These are phyloP conservation scores for Cryphonectria radicalis DNA, from an alignment of 2,329 filamentous ascomycete genomes.

Conservation along the genomic window DNA sequence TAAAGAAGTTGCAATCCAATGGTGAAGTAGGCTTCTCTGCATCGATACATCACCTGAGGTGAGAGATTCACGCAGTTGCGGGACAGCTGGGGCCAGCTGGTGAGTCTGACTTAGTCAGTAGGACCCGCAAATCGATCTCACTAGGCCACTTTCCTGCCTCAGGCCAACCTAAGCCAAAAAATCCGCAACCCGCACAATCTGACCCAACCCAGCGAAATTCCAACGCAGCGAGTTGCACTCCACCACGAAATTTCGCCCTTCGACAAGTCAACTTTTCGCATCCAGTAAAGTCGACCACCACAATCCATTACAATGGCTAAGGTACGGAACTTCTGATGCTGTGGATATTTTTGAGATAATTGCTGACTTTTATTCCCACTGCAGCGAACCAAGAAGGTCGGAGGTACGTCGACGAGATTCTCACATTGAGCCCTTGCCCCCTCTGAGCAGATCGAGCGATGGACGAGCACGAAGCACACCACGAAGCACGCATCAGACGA, in stretches of 20 bases:
- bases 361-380: constrained; percentile 8
- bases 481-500: neutral
- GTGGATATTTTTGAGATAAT: neutral
- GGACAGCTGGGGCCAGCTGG: constrained; percentile 6
- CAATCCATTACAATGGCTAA: constrained; percentile 30
- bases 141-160: constrained; percentile 23
- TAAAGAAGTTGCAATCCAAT: neutral
- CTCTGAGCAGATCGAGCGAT: constrained; percentile 23
- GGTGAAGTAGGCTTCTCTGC: neutral
- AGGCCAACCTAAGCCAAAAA: constrained; percentile 25
- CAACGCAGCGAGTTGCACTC: constrained; percentile 18
- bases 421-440: constrained; percentile 5
- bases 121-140: neutral
- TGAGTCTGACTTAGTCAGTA: neutral
- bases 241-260: constrained; percentile 21
- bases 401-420: constrained; percentile 29
- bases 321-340: constrained; percentile 16
- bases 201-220: constrained; percentile 26
- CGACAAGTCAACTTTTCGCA: constrained; percentile 28
- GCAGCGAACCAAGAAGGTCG: constrained; percentile 83
- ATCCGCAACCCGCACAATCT: constrained; percentile 26
- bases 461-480: constrained; percentile 24
- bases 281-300: constrained; percentile 30
- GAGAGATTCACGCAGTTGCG: neutral
- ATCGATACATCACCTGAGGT: neutral